Evolutionary conservation across 108 stramenopile species (phyloP).

Genomic region (Cyclotella distinguenda): DNA sequence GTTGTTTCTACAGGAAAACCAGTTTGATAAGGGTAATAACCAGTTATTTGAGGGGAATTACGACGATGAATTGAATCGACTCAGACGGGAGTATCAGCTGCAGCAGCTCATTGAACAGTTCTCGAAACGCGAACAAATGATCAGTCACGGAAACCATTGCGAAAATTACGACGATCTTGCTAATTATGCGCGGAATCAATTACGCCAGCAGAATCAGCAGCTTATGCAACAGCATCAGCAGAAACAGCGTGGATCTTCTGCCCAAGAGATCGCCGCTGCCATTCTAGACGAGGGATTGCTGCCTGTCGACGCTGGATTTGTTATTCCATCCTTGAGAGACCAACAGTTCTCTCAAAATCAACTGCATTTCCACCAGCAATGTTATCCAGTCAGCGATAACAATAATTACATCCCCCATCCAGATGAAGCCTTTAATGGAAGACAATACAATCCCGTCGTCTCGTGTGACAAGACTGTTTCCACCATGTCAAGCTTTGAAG

Average conservation of each 20-base stretch:
- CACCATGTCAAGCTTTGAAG: constrained; percentile 33
- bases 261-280: constrained; percentile 13
- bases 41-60: not conserved
- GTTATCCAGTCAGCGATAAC: constrained; percentile 12
- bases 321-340: constrained; percentile 21
- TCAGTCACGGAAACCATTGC: not conserved
- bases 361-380: constrained; percentile 15
- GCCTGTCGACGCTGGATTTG: constrained; percentile 33
- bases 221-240: constrained; percentile 11
- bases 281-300: constrained; percentile 19
- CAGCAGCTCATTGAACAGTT: constrained; percentile 20
- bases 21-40: constrained; percentile 2
- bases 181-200: constrained; percentile 14
- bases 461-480: constrained; percentile 40
- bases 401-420: constrained; percentile 1
- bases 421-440: constrained; percentile 7
- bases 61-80: constrained; percentile 13
- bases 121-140: not conserved
- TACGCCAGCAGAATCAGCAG: constrained; percentile 13
- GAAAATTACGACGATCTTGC: too few species aligned
- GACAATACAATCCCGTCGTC: constrained; percentile 23
- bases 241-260: constrained; percentile 12
- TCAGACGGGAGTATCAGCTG: constrained; percentile 19
- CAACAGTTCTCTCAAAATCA: constrained; percentile 5
- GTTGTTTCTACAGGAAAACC: constrained; percentile 1